Conservation (phyloP, 139 green algal genomes). For the Asterochloris sp. region DNA sequence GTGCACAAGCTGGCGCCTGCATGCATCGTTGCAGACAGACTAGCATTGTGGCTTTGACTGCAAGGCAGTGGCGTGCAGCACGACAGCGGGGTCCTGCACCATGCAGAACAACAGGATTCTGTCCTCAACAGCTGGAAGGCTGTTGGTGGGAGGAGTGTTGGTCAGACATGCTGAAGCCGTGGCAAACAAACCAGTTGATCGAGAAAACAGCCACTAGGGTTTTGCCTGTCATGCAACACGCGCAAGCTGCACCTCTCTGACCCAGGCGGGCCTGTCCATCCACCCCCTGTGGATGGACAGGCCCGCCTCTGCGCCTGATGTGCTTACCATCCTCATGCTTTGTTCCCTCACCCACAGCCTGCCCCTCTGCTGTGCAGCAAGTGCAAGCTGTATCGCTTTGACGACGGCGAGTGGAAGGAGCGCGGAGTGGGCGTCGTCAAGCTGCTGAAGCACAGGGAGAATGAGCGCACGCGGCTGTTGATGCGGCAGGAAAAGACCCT, state of each 20-base stretch:
- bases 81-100: no score
- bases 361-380: conserved; percentile 70
- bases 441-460: conserved; percentile 94
- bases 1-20: no score
- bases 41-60: no score
- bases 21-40: no score
- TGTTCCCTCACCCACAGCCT: neutral
- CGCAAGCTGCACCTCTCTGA: neutral
- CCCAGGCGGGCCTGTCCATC: neutral
- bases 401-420: conserved; percentile 98
- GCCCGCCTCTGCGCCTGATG: neutral
- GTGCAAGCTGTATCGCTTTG: conserved; percentile 97
- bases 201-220: no score
- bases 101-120: no score
- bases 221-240: neutral
- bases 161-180: no score
- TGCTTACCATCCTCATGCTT: neutral
- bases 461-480: conserved; percentile 86
- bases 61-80: no score
- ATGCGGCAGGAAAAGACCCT: conserved; percentile 98
- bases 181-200: no score
- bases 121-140: no score
- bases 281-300: no score
- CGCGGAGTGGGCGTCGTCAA: conserved; percentile 84
- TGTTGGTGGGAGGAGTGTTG: no score